phyloP scores from a whole-genome alignment of 148 eudicot species.

The Arbutus unedo region DNA sequence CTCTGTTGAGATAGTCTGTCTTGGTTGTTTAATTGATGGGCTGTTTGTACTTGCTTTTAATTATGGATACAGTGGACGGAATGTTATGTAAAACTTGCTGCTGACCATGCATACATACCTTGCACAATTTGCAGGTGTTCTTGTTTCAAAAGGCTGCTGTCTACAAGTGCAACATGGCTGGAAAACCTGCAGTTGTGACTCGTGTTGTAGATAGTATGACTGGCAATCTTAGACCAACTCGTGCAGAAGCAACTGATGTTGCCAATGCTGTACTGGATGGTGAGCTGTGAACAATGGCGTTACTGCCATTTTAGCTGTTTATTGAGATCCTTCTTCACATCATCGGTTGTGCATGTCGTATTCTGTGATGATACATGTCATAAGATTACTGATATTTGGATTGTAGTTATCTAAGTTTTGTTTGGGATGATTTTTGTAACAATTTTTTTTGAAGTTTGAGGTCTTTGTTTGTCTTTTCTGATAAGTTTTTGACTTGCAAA shows the following conservation, averaged over 20 bases:
- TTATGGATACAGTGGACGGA: neutral
- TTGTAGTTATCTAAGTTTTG: neutral
- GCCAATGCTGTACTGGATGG: slow-evolving; percentile 91
- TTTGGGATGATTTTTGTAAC: neutral
- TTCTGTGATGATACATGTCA: neutral
- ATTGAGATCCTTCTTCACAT: neutral
- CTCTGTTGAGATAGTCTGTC: neutral
- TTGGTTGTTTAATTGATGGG: neutral
- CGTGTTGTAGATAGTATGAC: slow-evolving; percentile 99
- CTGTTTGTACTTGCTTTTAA: neutral
- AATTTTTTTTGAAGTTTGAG: neutral
- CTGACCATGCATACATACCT: neutral
- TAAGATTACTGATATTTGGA: neutral
- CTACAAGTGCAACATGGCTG: slow-evolving; percentile 94
- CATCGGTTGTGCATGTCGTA: neutral
- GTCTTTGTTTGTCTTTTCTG: neutral
- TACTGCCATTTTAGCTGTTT: neutral
- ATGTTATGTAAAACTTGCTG: neutral
- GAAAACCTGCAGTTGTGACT: slow-evolving; percentile 95
- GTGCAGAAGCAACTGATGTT: slow-evolving; percentile 93
- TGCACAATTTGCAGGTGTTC: slow-evolving; percentile 57
- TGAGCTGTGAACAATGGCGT: slow-evolving; percentile 20
- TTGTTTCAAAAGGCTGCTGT: slow-evolving; percentile 91
- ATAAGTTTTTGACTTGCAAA: neutral
- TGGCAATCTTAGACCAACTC: slow-evolving; percentile 85